Conservation (phyloP, 192 early-diverging fungal genomes). For the Paraglomus brasilianum region DNA sequence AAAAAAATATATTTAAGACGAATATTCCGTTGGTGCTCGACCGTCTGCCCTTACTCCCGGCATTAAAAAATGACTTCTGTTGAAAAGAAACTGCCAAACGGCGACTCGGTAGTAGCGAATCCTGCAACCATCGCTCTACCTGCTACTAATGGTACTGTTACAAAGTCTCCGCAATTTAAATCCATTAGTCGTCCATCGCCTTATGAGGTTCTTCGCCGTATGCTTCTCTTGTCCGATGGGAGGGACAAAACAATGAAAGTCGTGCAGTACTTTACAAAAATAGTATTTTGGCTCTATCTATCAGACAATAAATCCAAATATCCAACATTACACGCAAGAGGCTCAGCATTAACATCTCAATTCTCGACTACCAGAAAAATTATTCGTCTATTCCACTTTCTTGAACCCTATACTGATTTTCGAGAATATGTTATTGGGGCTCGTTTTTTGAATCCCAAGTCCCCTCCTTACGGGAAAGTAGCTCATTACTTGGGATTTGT, state of each 20-base stretch:
- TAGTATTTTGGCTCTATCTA: slow-evolving; percentile 55
- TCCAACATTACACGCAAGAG: slow-evolving; percentile 20
- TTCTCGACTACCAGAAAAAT: slow-evolving; percentile 76
- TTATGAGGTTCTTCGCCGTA: slow-evolving; percentile 15
- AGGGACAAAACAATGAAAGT: slow-evolving; percentile 83
- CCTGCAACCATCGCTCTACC: too few relatives aligned
- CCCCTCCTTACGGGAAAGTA: slow-evolving; percentile 7
- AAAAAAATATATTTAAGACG: too few relatives aligned
- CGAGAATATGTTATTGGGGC: slow-evolving; percentile 16
- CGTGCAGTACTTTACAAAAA: slow-evolving; percentile 73
- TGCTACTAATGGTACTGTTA: too few relatives aligned
- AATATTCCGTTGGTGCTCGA: too few relatives aligned
- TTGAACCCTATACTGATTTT: slow-evolving; percentile 66
- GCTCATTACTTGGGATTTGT: slow-evolving; percentile 35
- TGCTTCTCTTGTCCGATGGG: slow-evolving; percentile 65
- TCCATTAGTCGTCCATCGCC: background rate
- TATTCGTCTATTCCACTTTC: slow-evolving; percentile 66
- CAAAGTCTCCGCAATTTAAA: too few relatives aligned
- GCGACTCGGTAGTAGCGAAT: too few relatives aligned
- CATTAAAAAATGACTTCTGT: too few relatives aligned
- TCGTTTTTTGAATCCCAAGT: slow-evolving; percentile 3
- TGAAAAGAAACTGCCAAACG: too few relatives aligned
- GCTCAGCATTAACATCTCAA: slow-evolving; percentile 58
- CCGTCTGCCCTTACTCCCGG: too few relatives aligned
- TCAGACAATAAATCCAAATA: slow-evolving; percentile 25